phyloP scores from a whole-genome alignment of 805 yeast species.

The Dipodascopsis tothii region DNA sequence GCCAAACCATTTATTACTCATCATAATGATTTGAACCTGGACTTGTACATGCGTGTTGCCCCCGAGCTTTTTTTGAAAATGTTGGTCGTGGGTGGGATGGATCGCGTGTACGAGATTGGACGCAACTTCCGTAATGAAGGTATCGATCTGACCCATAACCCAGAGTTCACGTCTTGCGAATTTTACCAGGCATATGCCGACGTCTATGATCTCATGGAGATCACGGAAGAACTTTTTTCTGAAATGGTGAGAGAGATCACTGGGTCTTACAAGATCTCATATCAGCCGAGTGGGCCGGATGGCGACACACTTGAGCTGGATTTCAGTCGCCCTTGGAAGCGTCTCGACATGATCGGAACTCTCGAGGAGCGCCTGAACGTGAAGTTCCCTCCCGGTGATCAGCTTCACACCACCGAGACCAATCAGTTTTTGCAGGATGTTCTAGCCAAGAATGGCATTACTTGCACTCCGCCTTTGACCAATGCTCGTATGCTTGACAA shows the following conservation, averaged over 20 bases:
- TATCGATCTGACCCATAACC: constrained; percentile 97
- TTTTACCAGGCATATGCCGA: constrained; percentile 97
- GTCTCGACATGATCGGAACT: constrained; percentile 94
- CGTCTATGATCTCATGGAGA: constrained; percentile 87
- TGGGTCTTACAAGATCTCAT: constrained; percentile 75
- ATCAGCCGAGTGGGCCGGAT: constrained; percentile 92
- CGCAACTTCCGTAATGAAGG: constrained; percentile 99
- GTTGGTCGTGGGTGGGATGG: constrained; percentile 96
- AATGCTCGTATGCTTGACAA: constrained; percentile 98
- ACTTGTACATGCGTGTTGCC: constrained; percentile 96
- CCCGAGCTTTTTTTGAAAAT: constrained; percentile 95
- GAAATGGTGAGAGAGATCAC: constrained; percentile 96
- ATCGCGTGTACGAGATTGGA: constrained; percentile 96
- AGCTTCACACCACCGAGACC: constrained; percentile 89
- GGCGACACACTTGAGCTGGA: constrained; percentile 67
- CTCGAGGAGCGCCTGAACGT: constrained; percentile 78
- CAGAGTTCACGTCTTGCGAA: constrained; percentile 98
- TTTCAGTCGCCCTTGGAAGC: constrained; percentile 96
- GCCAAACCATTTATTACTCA: constrained; percentile 97
- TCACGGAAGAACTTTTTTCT: constrained; percentile 81
- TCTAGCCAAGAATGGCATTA: constrained; percentile 71
- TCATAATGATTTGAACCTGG: constrained; percentile 93
- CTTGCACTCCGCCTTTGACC: constrained; percentile 73
- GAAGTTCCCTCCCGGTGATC: constrained; percentile 91
- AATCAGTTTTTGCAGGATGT: constrained; percentile 79